These are phyloP conservation scores for Amylocystis lapponica DNA, from an alignment of 768 basidiomycete species.

Conservation along the genomic window DNA sequence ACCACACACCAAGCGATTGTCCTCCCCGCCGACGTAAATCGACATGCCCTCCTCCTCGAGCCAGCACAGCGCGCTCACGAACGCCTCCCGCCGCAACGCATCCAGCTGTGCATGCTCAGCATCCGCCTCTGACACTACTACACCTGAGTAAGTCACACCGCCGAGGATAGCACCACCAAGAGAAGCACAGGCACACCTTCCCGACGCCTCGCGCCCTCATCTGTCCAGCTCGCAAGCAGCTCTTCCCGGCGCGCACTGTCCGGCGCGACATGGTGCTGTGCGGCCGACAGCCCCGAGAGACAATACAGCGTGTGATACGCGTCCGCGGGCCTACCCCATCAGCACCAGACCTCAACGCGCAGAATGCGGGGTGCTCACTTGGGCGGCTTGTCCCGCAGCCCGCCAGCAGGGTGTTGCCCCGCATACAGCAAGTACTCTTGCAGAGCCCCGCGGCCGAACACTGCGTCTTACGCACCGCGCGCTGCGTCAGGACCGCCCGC, in stretches of 20 bases:
- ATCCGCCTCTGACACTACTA: slow-evolving; percentile 4
- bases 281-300: slow-evolving; percentile 80
- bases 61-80: slow-evolving; percentile 57
- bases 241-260: slow-evolving; percentile 11
- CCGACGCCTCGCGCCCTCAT: slow-evolving; percentile 2
- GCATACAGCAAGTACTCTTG: slow-evolving; percentile 86
- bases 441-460: slow-evolving; percentile 61
- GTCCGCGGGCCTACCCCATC: slow-evolving; percentile 64
- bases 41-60: slow-evolving; percentile 57
- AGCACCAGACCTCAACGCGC: background rate
- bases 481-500: background rate
- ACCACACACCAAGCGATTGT: slow-evolving; percentile 55
- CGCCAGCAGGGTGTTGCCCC: slow-evolving; percentile 81
- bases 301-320: slow-evolving; percentile 95
- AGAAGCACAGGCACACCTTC: slow-evolving; percentile 11
- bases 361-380: slow-evolving; percentile 48
- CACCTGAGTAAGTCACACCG: slow-evolving; percentile 7
- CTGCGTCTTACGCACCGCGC: slow-evolving; percentile 27
- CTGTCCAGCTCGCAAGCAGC: slow-evolving; percentile 15
- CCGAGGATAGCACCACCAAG: background rate
- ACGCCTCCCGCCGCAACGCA: slow-evolving; percentile 40
- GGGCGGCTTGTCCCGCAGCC: slow-evolving; percentile 91
- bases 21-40: slow-evolving; percentile 50
- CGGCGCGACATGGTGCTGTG: slow-evolving; percentile 67
- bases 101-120: slow-evolving; percentile 20